Conservation (phyloP, 1,284 basidiomycete genomes). For the Mycena citricolor region DNA sequence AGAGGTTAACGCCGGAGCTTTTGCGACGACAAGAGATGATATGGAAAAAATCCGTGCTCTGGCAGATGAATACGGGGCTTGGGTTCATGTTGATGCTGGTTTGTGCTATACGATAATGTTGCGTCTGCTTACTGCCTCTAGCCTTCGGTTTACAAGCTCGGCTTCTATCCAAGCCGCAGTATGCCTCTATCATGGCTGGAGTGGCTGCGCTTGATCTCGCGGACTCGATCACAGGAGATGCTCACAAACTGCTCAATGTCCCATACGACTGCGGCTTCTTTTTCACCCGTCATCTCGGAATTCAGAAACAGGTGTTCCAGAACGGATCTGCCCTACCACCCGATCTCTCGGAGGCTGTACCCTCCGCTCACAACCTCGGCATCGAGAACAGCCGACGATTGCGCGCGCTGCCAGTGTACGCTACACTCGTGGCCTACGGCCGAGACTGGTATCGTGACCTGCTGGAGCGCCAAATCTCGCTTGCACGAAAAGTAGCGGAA, state of each 20-base stretch:
- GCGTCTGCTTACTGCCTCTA: constrained; percentile 1
- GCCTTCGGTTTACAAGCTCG: constrained; percentile 20
- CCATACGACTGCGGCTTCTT: constrained; percentile 12
- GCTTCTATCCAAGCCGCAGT: constrained; percentile 7
- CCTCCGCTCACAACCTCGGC: constrained; percentile 21
- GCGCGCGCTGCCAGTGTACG: constrained; percentile 19
- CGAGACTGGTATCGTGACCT: constrained; percentile 15
- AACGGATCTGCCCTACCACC: constrained; percentile 4
- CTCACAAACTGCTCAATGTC: constrained; percentile 5
- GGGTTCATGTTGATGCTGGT: constrained; percentile 23
- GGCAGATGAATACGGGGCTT: constrained; percentile 19
- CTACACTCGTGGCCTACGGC: constrained; percentile 19
- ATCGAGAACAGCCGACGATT: constrained; percentile 21
- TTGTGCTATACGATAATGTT: not conserved
- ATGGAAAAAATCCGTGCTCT: constrained; percentile 14
- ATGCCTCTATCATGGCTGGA: not conserved
- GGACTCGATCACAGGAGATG: constrained; percentile 4
- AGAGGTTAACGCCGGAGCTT: constrained; percentile 21
- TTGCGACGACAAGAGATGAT: constrained; percentile 14
- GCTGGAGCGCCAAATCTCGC: constrained; percentile 16
- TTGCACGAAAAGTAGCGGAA: constrained; percentile 14
- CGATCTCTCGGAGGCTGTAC: constrained; percentile 9
- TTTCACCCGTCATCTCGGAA: constrained; percentile 6
- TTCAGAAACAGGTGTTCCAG: constrained; percentile 15
- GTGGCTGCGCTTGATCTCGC: constrained; percentile 4